Conservation (phyloP, 148 eudicot species). For the Bassia scoparia region DNA sequence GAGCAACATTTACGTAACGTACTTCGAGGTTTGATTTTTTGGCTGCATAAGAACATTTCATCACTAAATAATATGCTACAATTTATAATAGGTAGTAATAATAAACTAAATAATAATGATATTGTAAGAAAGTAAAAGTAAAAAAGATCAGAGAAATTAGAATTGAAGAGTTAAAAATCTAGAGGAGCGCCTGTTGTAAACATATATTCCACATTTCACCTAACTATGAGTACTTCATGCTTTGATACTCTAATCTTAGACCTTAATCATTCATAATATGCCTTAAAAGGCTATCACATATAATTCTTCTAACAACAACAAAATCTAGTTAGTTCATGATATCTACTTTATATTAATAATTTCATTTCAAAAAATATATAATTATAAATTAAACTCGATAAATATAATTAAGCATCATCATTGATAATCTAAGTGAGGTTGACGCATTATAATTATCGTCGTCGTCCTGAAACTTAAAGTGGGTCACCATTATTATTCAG, state of each 20-base stretch:
- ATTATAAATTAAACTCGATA: not conserved
- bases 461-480: not conserved
- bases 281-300: not conserved
- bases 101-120: too few relatives aligned
- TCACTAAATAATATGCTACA: too few relatives aligned
- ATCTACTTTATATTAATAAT: not conserved
- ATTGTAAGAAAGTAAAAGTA: too few relatives aligned
- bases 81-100: too few relatives aligned
- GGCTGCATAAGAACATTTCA: too few relatives aligned
- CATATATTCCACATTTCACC: not conserved
- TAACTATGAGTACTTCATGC: not conserved
- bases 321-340: slow-evolving; percentile 24
- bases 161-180: too few relatives aligned
- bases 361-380: not conserved
- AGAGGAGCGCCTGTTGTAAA: too few relatives aligned
- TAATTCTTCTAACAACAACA: slow-evolving; percentile 21
- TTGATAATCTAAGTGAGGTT: slow-evolving; percentile 25
- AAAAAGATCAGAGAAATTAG: too few relatives aligned
- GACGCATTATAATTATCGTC: slow-evolving; percentile 26
- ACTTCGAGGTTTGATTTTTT: too few relatives aligned
- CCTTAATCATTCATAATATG: not conserved
- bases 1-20: too few relatives aligned
- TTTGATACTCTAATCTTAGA: not conserved
- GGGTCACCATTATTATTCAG: slow-evolving; percentile 27
- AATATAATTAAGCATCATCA: slow-evolving; percentile 17